A percentile compares a stretch with the other conserved stretches of the same genome.
Conservation (phyloP, 768 basidiomycete species). For the Mycena capillaripes region DNA sequence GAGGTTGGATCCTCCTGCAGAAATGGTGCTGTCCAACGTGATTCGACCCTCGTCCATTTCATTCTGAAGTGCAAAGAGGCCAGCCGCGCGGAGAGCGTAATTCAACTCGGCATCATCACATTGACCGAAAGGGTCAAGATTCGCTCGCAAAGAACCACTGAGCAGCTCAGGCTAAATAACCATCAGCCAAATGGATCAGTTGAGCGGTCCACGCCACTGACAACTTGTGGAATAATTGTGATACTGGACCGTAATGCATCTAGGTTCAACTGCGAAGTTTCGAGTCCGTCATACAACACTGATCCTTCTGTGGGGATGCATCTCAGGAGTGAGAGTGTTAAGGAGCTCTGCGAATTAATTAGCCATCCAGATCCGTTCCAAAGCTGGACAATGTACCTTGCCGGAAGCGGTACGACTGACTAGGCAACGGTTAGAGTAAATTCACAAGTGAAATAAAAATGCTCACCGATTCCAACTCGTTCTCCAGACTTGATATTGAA, state of each 20-base stretch:
- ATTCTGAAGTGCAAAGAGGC: slow-evolving; percentile 50
- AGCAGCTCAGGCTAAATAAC: slow-evolving; percentile 49
- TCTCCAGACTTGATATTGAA: slow-evolving; percentile 62
- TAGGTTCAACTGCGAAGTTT: slow-evolving; percentile 56
- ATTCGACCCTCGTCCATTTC: slow-evolving; percentile 44
- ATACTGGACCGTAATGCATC: slow-evolving; percentile 58
- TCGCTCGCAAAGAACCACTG: slow-evolving; percentile 58
- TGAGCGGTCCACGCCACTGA: background rate
- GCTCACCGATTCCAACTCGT: slow-evolving; percentile 57
- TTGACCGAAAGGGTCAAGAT: slow-evolving; percentile 62
- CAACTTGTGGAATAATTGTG: slow-evolving; percentile 57
- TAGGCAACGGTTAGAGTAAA: slow-evolving; percentile 20
- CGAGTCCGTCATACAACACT: slow-evolving; percentile 59
- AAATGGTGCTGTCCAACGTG: slow-evolving; percentile 36
- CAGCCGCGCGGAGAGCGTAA: slow-evolving; percentile 51
- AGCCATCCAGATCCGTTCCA: background rate
- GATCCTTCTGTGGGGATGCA: slow-evolving; percentile 50
- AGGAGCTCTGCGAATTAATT: slow-evolving; percentile 59
- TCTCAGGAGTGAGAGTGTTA: slow-evolving; percentile 65
- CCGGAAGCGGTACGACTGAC: slow-evolving; percentile 42
- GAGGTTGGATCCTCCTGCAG: slow-evolving; percentile 40
- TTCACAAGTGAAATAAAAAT: slow-evolving; percentile 36
- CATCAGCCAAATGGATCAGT: background rate
- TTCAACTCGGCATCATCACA: slow-evolving; percentile 57
- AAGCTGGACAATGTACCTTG: slow-evolving; percentile 34